Conservation (phyloP, 352 stramenopile species). For the Globisporangium irregulare region DNA sequence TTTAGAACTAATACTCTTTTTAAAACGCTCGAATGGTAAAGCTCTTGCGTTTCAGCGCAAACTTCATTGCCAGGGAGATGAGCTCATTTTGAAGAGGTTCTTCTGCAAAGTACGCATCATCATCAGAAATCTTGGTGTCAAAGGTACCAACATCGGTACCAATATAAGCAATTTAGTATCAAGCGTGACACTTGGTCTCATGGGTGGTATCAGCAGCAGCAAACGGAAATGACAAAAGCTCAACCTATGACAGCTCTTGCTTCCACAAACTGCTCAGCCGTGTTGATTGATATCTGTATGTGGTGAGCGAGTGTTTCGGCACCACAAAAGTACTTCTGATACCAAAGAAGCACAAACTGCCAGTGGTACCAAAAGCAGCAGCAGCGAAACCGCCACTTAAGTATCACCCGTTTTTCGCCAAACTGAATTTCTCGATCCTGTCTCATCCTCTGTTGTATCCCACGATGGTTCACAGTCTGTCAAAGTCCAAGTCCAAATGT, state of each 20-base stretch:
- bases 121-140: background rate
- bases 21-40: background rate
- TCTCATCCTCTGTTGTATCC: background rate
- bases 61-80: background rate
- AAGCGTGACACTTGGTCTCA: background rate
- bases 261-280: too few species aligned
- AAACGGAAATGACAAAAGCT: background rate
- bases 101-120: background rate
- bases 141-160: background rate
- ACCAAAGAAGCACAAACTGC: background rate
- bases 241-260: too few species aligned
- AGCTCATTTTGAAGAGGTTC: background rate
- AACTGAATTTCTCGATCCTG: slow-evolving; percentile 1
- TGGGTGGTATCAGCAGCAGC: background rate
- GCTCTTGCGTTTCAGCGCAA: background rate
- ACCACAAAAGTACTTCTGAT: too few species aligned
- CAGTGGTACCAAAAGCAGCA: background rate
- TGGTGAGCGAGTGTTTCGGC: too few species aligned
- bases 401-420: background rate
- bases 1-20: background rate
- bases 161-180: background rate
- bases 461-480: background rate
- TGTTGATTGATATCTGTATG: too few species aligned
- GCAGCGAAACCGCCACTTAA: background rate
- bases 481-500: background rate